phyloP scores from a whole-genome alignment of 495 filamentous ascomycete genomes.

The Articulospora tetracladia region DNA sequence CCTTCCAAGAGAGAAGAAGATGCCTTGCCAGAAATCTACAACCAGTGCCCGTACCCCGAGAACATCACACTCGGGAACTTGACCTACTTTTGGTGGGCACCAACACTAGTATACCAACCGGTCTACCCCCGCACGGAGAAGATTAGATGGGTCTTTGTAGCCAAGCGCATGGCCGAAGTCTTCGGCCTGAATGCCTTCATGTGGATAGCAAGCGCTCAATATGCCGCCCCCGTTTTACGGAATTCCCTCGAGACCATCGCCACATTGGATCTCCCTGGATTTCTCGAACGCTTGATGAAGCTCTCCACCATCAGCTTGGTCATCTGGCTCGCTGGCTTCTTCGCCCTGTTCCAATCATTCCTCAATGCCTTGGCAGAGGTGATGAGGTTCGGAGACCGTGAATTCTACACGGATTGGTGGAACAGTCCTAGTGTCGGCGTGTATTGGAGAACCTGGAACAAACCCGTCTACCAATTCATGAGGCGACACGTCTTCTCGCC shows the following conservation, averaged over 20 bases:
- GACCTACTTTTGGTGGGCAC: slow-evolving; percentile 94
- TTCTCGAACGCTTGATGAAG: slow-evolving; percentile 89
- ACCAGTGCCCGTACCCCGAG: slow-evolving; percentile 76
- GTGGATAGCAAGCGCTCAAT: slow-evolving; percentile 90
- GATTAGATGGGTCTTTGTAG: slow-evolving; percentile 82
- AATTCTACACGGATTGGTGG: slow-evolving; percentile 98
- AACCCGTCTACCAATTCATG: slow-evolving; percentile 95
- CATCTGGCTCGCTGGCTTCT: slow-evolving; percentile 97
- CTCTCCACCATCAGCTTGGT: slow-evolving; percentile 88
- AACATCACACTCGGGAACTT: slow-evolving; percentile 89
- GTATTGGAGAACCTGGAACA: slow-evolving; percentile 98
- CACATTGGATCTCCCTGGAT: slow-evolving; percentile 72
- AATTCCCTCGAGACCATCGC: slow-evolving; percentile 87
- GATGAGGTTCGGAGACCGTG: slow-evolving; percentile 83
- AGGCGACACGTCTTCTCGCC: slow-evolving; percentile 87
- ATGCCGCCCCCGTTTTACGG: slow-evolving; percentile 80
- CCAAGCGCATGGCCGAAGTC: slow-evolving; percentile 75
- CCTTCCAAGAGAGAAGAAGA: slow-evolving; percentile 53
- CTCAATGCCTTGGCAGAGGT: slow-evolving; percentile 90
- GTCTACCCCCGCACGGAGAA: slow-evolving; percentile 79
- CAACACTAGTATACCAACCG: slow-evolving; percentile 94
- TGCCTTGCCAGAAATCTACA: slow-evolving; percentile 74
- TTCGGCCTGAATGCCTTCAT: slow-evolving; percentile 76
- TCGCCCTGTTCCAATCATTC: slow-evolving; percentile 86
- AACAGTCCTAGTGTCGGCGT: slow-evolving; percentile 79